Evolutionary conservation across 331 rosid species (phyloP).

Genomic region (Malus hybrid): DNA sequence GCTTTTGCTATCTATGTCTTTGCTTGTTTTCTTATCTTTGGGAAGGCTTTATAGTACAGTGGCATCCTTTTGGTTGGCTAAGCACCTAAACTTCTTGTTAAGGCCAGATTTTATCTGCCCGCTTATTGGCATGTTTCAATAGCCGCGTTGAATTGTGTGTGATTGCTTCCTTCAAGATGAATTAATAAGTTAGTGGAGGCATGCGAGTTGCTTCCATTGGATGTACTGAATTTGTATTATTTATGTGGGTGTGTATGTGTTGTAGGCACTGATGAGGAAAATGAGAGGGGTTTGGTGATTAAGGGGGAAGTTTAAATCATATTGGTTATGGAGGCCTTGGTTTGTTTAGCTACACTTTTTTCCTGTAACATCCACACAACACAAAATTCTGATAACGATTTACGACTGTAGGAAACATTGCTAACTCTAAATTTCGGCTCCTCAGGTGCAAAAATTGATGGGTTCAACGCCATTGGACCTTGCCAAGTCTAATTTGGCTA

Average conservation of each 20-base stretch:
- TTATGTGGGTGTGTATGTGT: not conserved
- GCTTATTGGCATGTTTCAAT: not conserved
- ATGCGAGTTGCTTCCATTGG: not conserved
- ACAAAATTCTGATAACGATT: not conserved
- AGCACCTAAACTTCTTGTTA: not conserved
- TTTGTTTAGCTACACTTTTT: not conserved
- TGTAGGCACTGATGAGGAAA: not conserved
- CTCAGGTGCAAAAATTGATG: slow-evolving; percentile 75
- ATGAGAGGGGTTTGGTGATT: not conserved
- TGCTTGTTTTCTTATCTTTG: not conserved
- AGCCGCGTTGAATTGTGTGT: not conserved
- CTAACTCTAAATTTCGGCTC: slow-evolving; percentile 11
- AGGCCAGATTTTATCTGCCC: not conserved
- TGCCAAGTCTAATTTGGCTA: slow-evolving; percentile 82
- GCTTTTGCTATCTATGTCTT: not conserved
- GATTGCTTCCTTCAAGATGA: not conserved
- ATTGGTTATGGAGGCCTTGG: not conserved
- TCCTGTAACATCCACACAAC: not conserved
- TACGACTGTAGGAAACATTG: too few relatives aligned
- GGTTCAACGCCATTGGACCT: slow-evolving; percentile 72
- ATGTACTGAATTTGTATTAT: not conserved
- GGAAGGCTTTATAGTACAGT: not conserved
- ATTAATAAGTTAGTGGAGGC: too few relatives aligned
- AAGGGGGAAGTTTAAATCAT: not conserved
- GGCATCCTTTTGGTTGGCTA: not conserved